phyloP scores from a whole-genome alignment of 2,329 filamentous ascomycete species.

The Aspergillus vadensis region DNA sequence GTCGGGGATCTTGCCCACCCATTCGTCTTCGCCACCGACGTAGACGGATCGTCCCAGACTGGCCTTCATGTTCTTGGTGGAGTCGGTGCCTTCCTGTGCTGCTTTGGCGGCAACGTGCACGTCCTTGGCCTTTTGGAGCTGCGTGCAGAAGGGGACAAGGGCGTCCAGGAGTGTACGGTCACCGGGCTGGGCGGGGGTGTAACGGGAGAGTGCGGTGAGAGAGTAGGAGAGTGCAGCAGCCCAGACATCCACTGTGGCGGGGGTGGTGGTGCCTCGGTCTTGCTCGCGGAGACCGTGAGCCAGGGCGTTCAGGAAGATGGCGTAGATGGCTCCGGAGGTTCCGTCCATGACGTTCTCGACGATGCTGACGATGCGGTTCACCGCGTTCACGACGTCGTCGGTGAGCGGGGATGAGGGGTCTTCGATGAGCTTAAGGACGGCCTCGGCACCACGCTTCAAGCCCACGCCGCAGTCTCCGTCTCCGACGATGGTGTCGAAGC shows the following conservation, averaged over 20 bases:
- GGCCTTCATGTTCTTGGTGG: constrained; percentile 89
- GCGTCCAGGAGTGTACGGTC: constrained; percentile 92
- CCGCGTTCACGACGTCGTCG: constrained; percentile 61
- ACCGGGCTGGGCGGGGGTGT: constrained; percentile 86
- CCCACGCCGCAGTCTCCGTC: constrained; percentile 90
- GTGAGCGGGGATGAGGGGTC: constrained; percentile 45
- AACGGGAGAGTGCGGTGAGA: constrained; percentile 70
- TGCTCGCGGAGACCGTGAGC: constrained; percentile 66
- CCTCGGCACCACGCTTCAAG: constrained; percentile 81
- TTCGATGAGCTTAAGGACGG: constrained; percentile 49
- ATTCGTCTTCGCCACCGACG: constrained; percentile 64
- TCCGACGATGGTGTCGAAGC: constrained; percentile 77
- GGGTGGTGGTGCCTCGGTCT: constrained; percentile 46
- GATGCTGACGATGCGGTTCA: constrained; percentile 62
- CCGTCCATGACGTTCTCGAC: constrained; percentile 74
- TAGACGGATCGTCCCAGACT: constrained; percentile 83
- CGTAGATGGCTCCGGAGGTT: constrained; percentile 74
- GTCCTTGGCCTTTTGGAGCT: constrained; percentile 65
- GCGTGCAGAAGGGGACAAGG: constrained; percentile 80
- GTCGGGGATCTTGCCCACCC: constrained; percentile 74
- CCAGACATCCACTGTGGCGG: constrained; percentile 58
- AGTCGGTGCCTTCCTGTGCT: constrained; percentile 72
- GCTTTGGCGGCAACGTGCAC: constrained; percentile 73
- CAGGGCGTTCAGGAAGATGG: constrained; percentile 88
- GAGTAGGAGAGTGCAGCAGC: constrained; percentile 71